These are phyloP conservation scores for Starmerella scarabaei DNA, from an alignment of 805 yeast genomes.

Conservation along the genomic window DNA sequence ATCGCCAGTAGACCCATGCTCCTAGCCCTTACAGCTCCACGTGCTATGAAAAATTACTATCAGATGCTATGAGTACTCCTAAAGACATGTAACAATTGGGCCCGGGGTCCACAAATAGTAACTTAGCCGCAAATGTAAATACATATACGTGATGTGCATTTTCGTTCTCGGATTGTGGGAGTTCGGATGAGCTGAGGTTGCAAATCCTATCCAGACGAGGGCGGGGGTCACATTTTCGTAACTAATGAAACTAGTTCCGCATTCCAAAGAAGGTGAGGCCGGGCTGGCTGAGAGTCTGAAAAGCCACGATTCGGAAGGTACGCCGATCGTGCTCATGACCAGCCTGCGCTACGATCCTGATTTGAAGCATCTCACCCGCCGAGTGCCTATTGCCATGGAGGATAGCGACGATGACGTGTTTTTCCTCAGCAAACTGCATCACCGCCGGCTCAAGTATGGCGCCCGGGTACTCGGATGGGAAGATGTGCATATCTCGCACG, in stretches of 20 bases:
- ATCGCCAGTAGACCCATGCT: slow-evolving; percentile 29
- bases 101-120: too few species aligned
- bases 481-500: slow-evolving; percentile 32
- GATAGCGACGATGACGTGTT: slow-evolving; percentile 31
- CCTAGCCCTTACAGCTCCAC: slow-evolving; percentile 1
- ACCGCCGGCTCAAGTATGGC: slow-evolving; percentile 43
- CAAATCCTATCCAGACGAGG: too few species aligned
- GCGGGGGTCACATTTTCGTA: background rate
- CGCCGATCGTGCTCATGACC: slow-evolving; percentile 46
- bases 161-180: too few species aligned
- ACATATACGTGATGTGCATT: too few species aligned
- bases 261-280: slow-evolving; percentile 15
- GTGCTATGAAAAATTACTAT: too few species aligned
- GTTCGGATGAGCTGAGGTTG: too few species aligned
- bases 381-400: slow-evolving; percentile 21
- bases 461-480: slow-evolving; percentile 41
- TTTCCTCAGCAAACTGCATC: slow-evolving; percentile 53
- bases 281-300: background rate
- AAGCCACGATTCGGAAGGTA: slow-evolving; percentile 5
- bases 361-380: slow-evolving; percentile 27
- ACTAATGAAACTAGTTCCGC: slow-evolving; percentile 18
- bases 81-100: too few species aligned
- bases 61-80: too few species aligned
- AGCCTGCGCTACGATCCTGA: slow-evolving; percentile 67
- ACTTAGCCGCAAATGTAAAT: too few species aligned